Evolutionary conservation across 345 rosid genomes (phyloP).

Genomic region (Ailanthus altissimus): DNA sequence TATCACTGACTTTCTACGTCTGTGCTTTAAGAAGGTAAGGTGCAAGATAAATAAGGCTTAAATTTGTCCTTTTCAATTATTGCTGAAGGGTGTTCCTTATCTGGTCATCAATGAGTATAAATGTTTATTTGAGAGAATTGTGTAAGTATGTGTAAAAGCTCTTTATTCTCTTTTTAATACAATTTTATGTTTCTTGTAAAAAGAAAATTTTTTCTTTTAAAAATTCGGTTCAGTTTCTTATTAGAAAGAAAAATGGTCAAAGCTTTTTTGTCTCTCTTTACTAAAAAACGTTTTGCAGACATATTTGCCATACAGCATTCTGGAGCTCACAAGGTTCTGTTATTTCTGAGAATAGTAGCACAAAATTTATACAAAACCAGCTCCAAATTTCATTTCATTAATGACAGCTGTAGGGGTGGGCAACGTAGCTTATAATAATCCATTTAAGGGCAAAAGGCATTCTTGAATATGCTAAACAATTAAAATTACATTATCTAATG

Average conservation of each 20-base stretch:
- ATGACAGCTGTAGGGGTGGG: not conserved
- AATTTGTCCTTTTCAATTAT: not conserved
- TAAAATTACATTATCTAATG: not conserved
- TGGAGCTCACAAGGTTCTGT: not conserved
- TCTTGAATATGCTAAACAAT: not conserved
- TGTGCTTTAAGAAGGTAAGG: constrained; percentile 96
- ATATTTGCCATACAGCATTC: not conserved
- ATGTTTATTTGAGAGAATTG: not conserved
- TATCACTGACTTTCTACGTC: constrained; percentile 92
- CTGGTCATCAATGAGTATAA: not conserved
- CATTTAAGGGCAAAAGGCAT: not conserved
- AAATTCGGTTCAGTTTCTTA: not conserved
- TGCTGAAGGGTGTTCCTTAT: not conserved
- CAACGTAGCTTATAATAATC: not conserved
- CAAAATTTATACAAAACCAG: not conserved
- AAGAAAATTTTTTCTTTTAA: too few species aligned
- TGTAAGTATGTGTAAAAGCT: not conserved
- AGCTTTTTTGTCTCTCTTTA: not conserved
- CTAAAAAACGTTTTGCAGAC: not conserved
- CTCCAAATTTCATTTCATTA: not conserved
- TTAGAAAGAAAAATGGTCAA: not conserved
- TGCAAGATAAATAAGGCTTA: constrained; percentile 5
- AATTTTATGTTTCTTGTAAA: not conserved
- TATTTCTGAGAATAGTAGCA: not conserved
- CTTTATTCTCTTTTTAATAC: too few species aligned